Evolutionary conservation across 2,329 filamentous ascomycete genomes (phyloP).

Genomic region (Xylariaceae sp.): DNA sequence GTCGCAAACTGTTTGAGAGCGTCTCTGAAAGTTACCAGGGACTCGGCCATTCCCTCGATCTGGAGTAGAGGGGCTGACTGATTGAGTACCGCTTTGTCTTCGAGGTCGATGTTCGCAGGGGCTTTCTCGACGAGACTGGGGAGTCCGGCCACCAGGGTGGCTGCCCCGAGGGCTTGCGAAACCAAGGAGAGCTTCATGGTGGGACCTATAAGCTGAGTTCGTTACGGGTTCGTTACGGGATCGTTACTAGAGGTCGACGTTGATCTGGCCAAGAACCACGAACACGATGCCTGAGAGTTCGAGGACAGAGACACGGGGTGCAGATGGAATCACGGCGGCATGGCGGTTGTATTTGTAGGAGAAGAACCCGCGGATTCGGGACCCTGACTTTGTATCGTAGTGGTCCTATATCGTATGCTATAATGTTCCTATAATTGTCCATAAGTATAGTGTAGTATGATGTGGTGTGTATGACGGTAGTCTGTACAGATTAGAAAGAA

Average conservation of each 20-base stretch:
- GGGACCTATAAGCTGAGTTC: not conserved
- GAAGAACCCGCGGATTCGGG: not conserved
- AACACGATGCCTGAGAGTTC: not conserved
- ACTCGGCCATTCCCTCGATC: constrained; percentile 6
- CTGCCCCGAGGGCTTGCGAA: constrained; percentile 15
- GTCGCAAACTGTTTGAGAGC: constrained; percentile 11
- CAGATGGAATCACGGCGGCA: not conserved
- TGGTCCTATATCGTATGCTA: no score
- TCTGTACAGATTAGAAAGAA: no score
- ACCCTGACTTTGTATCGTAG: no score
- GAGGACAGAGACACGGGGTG: no score
- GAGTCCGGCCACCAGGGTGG: constrained; percentile 15
- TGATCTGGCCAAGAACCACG: constrained; percentile 5
- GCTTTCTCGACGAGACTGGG: constrained; percentile 4
- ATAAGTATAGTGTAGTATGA: no score
- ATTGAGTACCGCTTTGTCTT: not conserved
- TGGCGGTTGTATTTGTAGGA: not conserved
- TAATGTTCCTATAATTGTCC: no score
- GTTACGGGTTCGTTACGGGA: not conserved
- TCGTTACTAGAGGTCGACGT: not conserved
- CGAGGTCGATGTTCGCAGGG: not conserved
- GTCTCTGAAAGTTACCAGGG: constrained; percentile 12
- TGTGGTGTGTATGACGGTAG: no score
- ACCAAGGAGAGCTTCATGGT: constrained; percentile 15
- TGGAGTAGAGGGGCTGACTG: constrained; percentile 11